phyloP scores from a whole-genome alignment of 2,329 filamentous ascomycete species.

The Microdochium nivale region DNA sequence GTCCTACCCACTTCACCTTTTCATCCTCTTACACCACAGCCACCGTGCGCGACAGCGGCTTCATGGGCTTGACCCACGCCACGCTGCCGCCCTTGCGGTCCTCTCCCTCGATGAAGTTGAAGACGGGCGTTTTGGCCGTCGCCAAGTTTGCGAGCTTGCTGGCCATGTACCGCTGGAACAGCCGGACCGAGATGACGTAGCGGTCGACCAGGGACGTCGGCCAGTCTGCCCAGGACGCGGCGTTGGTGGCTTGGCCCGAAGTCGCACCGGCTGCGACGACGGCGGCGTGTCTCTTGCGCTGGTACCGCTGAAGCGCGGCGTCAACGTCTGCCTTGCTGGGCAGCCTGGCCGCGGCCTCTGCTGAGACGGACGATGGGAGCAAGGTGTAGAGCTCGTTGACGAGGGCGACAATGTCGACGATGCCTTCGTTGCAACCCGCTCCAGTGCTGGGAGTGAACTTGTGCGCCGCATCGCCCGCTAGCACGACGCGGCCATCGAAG shows the following conservation, averaged over 20 bases:
- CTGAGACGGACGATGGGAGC: not conserved
- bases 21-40: not conserved
- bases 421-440: constrained; percentile 23
- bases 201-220: not conserved
- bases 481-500: constrained; percentile 21
- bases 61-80: not conserved
- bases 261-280: not conserved
- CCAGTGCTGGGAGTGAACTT: constrained; percentile 28
- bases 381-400: constrained; percentile 15
- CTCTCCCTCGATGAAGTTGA: not conserved
- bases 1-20: too few relatives aligned
- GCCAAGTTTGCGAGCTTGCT: not conserved
- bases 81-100: not conserved
- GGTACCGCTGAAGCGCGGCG: not conserved
- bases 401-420: constrained; percentile 21
- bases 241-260: not conserved
- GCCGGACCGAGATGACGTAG: not conserved
- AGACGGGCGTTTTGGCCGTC: not conserved
- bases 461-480: constrained; percentile 26
- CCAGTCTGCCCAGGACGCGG: not conserved
- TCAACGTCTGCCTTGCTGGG: not conserved
- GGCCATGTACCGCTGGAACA: not conserved
- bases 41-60: not conserved
- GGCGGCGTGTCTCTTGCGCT: not conserved
- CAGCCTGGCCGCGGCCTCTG: not conserved